Conservation (phyloP, 306 rosid genomes). For the Corylus avellana region DNA sequence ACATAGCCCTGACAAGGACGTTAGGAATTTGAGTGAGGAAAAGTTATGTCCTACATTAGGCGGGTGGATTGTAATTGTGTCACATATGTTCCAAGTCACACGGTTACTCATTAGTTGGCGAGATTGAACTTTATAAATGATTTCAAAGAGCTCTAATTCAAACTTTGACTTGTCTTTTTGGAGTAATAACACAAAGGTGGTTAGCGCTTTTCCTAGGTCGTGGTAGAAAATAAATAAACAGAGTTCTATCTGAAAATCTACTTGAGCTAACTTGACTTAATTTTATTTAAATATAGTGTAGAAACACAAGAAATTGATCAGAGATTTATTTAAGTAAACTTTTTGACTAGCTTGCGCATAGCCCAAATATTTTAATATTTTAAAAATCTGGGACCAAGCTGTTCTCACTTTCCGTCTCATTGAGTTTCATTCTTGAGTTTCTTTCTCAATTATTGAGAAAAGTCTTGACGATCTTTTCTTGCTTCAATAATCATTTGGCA, state of each 20-base stretch:
- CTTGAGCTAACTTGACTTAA: conserved; percentile 1
- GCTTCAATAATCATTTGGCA: background rate
- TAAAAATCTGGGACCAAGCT: background rate
- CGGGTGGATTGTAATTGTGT: too few relatives aligned
- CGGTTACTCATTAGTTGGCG: too few relatives aligned
- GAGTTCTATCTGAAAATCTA: background rate
- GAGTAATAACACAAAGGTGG: too few relatives aligned
- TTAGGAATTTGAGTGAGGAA: too few relatives aligned
- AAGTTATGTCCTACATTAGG: too few relatives aligned
- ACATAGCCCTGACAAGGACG: too few relatives aligned
- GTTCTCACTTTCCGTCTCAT: background rate
- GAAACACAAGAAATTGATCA: background rate
- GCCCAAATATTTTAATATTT: background rate
- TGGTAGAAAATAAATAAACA: background rate
- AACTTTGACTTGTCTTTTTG: too few relatives aligned
- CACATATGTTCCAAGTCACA: too few relatives aligned
- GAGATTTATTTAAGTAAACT: background rate
- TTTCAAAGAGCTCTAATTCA: too few relatives aligned
- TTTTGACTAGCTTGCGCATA: background rate
- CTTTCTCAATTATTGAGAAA: background rate
- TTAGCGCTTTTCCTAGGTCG: too few relatives aligned
- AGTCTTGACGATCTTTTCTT: background rate
- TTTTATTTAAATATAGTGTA: background rate
- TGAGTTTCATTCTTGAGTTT: background rate
- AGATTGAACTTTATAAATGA: too few relatives aligned